Conservation (phyloP, 768 basidiomycete genomes). For the Aureoboletus auriporus region DNA sequence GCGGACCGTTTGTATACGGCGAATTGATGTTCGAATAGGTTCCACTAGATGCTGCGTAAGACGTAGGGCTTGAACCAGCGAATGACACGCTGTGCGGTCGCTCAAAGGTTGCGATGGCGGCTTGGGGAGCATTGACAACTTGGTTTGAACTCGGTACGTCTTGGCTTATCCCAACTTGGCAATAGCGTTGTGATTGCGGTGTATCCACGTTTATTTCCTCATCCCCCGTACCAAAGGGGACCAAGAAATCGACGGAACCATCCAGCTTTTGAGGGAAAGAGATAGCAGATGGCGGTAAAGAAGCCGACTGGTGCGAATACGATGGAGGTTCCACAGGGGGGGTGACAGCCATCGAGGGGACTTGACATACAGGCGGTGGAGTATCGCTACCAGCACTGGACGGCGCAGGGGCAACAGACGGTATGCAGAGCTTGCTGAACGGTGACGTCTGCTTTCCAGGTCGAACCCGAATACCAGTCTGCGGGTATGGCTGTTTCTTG, state of each 20-base stretch:
- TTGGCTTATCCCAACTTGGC: slow-evolving; percentile 10
- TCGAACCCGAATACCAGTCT: slow-evolving; percentile 46
- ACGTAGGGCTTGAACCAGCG: slow-evolving; percentile 20
- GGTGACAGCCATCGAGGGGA: slow-evolving; percentile 10
- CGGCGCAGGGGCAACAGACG: slow-evolving; percentile 5
- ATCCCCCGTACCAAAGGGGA: slow-evolving; percentile 19
- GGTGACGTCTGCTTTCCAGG: slow-evolving; percentile 32
- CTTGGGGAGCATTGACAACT: slow-evolving; percentile 5
- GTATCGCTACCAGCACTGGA: slow-evolving; percentile 12
- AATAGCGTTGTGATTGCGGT: slow-evolving; percentile 13
- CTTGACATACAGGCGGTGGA: slow-evolving; percentile 5
- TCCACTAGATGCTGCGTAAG: slow-evolving; percentile 21
- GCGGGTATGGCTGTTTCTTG: slow-evolving; percentile 41
- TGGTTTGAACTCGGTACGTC: slow-evolving; percentile 7
- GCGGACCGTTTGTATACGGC: slow-evolving; percentile 21
- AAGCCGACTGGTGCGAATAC: slow-evolving; percentile 9
- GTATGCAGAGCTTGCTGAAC: slow-evolving; percentile 10
- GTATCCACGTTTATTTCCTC: slow-evolving; percentile 17
- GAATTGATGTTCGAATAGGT: slow-evolving; percentile 23
- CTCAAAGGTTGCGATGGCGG: slow-evolving; percentile 13
- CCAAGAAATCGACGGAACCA: slow-evolving; percentile 18
- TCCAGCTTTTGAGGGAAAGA: slow-evolving; percentile 15
- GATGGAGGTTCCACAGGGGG: slow-evolving; percentile 9
- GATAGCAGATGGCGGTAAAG: slow-evolving; percentile 7
- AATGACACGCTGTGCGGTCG: slow-evolving; percentile 20